These are phyloP conservation scores for Groenewaldozyma sp. DNA, from an alignment of 1,139 yeast species.

Conservation along the genomic window DNA sequence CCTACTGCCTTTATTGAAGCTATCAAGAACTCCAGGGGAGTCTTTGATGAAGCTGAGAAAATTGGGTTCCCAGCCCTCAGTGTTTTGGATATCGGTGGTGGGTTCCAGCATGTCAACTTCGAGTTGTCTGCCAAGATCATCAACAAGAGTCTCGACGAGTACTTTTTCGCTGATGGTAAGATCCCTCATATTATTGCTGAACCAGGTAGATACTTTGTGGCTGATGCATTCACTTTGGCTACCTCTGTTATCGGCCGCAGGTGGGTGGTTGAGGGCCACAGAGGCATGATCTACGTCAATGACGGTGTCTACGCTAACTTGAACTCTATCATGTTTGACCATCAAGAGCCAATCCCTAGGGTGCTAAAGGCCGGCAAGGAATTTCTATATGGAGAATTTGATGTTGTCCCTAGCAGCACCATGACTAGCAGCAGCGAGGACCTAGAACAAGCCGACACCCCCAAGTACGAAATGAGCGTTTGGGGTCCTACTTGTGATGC, in stretches of 20 bases:
- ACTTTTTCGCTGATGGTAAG: constrained; percentile 42
- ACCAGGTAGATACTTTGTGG: constrained; percentile 87
- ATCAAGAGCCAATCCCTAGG: constrained; percentile 66
- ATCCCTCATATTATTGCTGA: constrained; percentile 69
- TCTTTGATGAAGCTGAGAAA: constrained; percentile 53
- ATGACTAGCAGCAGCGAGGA: constrained; percentile 12
- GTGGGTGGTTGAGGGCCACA: constrained; percentile 25
- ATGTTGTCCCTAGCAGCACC: constrained; percentile 11
- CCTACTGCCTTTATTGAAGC: constrained; percentile 62
- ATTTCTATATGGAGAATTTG: constrained; percentile 37
- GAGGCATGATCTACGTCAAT: constrained; percentile 61
- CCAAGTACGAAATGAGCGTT: constrained; percentile 41
- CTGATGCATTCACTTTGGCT: constrained; percentile 79
- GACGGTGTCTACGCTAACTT: constrained; percentile 95
- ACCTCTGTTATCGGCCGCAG: constrained; percentile 80
- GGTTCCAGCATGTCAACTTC: constrained; percentile 67
- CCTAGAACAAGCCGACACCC: constrained; percentile 9
- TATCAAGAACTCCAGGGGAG: constrained; percentile 54
- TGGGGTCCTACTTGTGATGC: constrained; percentile 99
- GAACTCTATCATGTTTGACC: constrained; percentile 90
- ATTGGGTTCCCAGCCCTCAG: constrained; percentile 40
- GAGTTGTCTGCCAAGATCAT: constrained; percentile 52
- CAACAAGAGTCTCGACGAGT: constrained; percentile 43
- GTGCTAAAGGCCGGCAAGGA: constrained; percentile 47
- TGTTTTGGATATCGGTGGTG: constrained; percentile 87